Evolutionary conservation across 306 rosid species (phyloP).

Genomic region (Inga oerstediana): DNA sequence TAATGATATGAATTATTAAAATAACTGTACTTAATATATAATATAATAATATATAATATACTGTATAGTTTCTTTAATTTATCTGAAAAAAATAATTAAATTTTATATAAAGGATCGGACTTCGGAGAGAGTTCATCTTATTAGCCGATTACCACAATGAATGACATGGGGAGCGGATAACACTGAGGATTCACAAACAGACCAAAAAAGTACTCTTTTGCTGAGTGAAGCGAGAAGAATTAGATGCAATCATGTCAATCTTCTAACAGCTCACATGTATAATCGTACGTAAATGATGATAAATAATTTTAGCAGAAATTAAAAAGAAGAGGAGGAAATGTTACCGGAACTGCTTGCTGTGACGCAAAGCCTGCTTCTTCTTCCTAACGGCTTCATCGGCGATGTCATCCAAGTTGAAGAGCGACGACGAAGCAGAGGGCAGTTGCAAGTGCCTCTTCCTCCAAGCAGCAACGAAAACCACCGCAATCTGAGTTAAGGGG

Average conservation of each 20-base stretch:
- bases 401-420: constrained; percentile 52
- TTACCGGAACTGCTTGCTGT: constrained; percentile 66
- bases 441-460: constrained; percentile 54
- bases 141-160: background rate
- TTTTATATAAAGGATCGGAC: too few species aligned
- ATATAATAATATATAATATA: too few species aligned
- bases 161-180: background rate
- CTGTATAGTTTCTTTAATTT: too few species aligned
- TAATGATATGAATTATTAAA: background rate
- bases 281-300: background rate
- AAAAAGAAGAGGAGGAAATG: background rate
- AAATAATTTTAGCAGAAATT: background rate
- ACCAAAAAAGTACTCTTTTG: background rate
- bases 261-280: background rate
- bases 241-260: background rate
- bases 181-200: background rate
- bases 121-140: too few species aligned
- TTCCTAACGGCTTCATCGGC: constrained; percentile 26
- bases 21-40: background rate
- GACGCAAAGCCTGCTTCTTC: constrained; percentile 71
- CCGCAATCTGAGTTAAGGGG: constrained; percentile 77
- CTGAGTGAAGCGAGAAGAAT: background rate
- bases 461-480: constrained; percentile 67
- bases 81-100: too few species aligned
- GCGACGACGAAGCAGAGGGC: constrained; percentile 55